Conservation (phyloP, 2,329 filamentous ascomycete genomes). For the Capronia epimyces region DNA sequence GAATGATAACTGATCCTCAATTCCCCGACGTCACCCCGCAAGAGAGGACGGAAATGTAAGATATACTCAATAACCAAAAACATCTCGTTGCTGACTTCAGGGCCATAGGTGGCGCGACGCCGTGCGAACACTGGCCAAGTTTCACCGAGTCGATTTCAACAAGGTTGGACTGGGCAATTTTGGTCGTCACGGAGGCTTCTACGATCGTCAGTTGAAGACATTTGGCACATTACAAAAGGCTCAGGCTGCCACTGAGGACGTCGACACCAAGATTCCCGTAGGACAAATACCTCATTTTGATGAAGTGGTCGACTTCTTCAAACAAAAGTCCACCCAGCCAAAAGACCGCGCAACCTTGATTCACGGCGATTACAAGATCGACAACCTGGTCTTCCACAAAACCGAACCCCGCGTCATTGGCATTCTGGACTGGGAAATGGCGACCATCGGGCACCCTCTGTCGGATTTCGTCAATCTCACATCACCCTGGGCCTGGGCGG, state of each 20-base stretch:
- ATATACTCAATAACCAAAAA: conserved; percentile 5
- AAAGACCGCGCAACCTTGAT: conserved; percentile 72
- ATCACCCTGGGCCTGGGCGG: conserved; percentile 36
- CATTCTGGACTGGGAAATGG: conserved; percentile 98
- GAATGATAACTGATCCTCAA: conserved; percentile 84
- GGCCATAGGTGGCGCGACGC: conserved; percentile 69
- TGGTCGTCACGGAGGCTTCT: conserved; percentile 72
- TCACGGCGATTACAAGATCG: conserved; percentile 96
- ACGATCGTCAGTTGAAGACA: conserved; percentile 76
- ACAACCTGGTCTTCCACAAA: conserved; percentile 84
- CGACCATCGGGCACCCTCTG: conserved; percentile 90
- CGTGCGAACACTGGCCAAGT: conserved; percentile 72
- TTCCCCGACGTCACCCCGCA: conserved; percentile 65
- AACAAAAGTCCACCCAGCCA: conserved; percentile 63
- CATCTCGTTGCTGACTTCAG: not conserved
- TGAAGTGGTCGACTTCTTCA: conserved; percentile 74
- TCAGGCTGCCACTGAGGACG: conserved; percentile 69
- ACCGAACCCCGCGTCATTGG: conserved; percentile 84
- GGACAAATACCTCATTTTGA: conserved; percentile 79
- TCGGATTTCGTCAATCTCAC: conserved; percentile 81
- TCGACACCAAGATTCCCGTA: conserved; percentile 69
- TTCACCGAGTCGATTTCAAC: conserved; percentile 68
- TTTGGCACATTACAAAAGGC: conserved; percentile 71
- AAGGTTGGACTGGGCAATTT: conserved; percentile 65
- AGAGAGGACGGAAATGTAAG: conserved; percentile 66